Evolutionary conservation across 2,329 filamentous ascomycete genomes (phyloP).

Genomic region (Cucurbitaria berberidis): DNA sequence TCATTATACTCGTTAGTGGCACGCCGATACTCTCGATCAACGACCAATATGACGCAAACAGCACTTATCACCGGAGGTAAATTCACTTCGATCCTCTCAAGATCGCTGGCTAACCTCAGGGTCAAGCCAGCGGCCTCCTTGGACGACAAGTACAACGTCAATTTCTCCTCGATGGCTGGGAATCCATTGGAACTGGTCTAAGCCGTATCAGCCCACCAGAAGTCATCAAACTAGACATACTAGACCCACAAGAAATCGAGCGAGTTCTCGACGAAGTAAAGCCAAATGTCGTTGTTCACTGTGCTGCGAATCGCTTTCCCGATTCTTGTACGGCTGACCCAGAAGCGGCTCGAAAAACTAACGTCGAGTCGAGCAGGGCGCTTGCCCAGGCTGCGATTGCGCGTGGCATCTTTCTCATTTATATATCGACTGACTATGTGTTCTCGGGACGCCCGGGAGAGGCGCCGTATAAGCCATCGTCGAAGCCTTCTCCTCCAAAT

Average conservation of each 20-base stretch:
- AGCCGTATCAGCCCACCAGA: constrained; percentile 74
- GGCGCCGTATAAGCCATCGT: constrained; percentile 76
- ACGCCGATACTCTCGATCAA: too few species aligned
- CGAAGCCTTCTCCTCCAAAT: constrained; percentile 73
- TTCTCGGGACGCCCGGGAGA: constrained; percentile 77
- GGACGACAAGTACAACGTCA: constrained; percentile 77
- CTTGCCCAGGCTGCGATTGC: constrained; percentile 71
- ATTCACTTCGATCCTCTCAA: constrained; percentile 2
- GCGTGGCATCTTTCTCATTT: constrained; percentile 70
- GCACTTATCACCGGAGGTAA: constrained; percentile 77
- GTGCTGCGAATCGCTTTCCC: constrained; percentile 88
- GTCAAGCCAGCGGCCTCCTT: constrained; percentile 72
- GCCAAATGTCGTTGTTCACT: constrained; percentile 81
- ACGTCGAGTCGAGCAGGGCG: constrained; percentile 71
- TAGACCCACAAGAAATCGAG: constrained; percentile 54
- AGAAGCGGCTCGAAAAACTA: constrained; percentile 73
- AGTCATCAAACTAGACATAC: constrained; percentile 62
- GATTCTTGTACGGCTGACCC: constrained; percentile 85
- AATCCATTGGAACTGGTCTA: constrained; percentile 58
- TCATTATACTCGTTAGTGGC: too few species aligned
- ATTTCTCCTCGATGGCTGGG: constrained; percentile 71
- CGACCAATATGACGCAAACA: constrained; percentile 52
- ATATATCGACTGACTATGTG: constrained; percentile 84
- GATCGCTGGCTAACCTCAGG: constrained; percentile 16
- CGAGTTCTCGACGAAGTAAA: constrained; percentile 59